phyloP scores from a whole-genome alignment of 441 rosid species.

The Gossypium gossypioides region DNA sequence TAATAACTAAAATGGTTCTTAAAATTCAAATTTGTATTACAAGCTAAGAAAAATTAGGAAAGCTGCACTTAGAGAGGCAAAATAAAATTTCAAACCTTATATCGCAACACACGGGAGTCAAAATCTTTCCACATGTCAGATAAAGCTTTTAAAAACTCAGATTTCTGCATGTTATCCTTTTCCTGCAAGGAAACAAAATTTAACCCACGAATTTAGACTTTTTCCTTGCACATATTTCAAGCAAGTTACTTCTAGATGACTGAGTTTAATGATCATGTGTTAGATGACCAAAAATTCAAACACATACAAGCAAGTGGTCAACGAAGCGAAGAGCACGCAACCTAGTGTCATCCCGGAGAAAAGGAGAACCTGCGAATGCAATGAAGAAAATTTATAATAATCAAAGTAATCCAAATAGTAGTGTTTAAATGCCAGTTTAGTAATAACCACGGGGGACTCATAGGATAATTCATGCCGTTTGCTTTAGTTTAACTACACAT shows the following conservation, averaged over 20 bases:
- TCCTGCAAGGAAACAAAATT: conserved; percentile 41
- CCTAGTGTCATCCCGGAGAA: conserved; percentile 86
- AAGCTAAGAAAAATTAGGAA: background rate
- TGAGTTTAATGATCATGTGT: conserved; percentile 1
- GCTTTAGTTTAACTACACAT: background rate
- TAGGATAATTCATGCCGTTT: background rate
- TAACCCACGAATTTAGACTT: conserved; percentile 3
- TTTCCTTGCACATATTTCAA: background rate
- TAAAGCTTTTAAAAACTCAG: conserved; percentile 90
- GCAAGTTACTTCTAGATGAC: background rate
- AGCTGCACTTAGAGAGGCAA: background rate
- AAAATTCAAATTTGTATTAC: too few species aligned
- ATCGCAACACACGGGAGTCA: conserved; percentile 87
- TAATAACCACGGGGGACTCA: background rate
- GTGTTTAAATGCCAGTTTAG: background rate
- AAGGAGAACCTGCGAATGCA: conserved; percentile 61
- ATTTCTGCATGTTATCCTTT: conserved; percentile 94
- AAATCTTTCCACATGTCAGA: conserved; percentile 99
- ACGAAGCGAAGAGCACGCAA: conserved; percentile 97
- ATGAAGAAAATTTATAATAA: conserved; percentile 13
- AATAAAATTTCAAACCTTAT: conserved; percentile 54
- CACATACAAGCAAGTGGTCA: conserved; percentile 92
- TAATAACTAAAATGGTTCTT: background rate
- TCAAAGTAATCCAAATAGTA: background rate
- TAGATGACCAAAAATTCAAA: conserved; percentile 14